Evolutionary conservation across 2,329 filamentous ascomycete genomes (phyloP).

Genomic region (Clarireedia paspali): DNA sequence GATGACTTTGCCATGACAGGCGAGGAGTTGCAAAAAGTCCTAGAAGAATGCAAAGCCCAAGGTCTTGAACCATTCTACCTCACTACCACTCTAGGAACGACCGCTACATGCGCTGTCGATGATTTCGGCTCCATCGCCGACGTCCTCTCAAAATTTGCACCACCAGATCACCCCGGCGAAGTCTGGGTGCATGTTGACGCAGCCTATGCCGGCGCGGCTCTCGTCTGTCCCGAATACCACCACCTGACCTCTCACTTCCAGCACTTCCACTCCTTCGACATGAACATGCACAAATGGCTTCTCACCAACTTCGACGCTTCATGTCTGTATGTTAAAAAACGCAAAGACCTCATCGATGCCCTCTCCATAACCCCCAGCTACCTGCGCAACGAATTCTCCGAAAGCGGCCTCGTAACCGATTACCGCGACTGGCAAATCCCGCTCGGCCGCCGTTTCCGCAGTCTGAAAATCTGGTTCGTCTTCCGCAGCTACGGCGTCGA

Average conservation of each 20-base stretch:
- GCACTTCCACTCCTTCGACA: constrained; percentile 79
- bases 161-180: constrained; percentile 36
- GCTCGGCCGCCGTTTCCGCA: constrained; percentile 78
- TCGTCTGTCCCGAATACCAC: constrained; percentile 76
- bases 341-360: constrained; percentile 69
- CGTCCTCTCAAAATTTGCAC: constrained; percentile 31
- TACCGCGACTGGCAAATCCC: constrained; percentile 98
- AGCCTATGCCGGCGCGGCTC: constrained; percentile 81
- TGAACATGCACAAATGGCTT: constrained; percentile 98
- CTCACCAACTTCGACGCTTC: constrained; percentile 87
- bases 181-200: constrained; percentile 94
- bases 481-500: constrained; percentile 72
- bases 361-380: constrained; percentile 75
- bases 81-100: constrained; percentile 77
- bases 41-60: constrained; percentile 57
- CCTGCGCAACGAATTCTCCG: constrained; percentile 72
- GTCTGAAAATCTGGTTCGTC: constrained; percentile 93
- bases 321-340: constrained; percentile 69
- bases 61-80: constrained; percentile 82
- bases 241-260: constrained; percentile 54
- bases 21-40: constrained; percentile 47
- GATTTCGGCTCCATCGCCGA: constrained; percentile 47
- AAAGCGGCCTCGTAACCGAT: constrained; percentile 80
- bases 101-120: constrained; percentile 81
- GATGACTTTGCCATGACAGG: constrained; percentile 67